A percentile compares a stretch with the other conserved stretches of the same genome.
phyloP scores from a whole-genome alignment of 192 early-diverging fungal species.

The Podila epigama region DNA sequence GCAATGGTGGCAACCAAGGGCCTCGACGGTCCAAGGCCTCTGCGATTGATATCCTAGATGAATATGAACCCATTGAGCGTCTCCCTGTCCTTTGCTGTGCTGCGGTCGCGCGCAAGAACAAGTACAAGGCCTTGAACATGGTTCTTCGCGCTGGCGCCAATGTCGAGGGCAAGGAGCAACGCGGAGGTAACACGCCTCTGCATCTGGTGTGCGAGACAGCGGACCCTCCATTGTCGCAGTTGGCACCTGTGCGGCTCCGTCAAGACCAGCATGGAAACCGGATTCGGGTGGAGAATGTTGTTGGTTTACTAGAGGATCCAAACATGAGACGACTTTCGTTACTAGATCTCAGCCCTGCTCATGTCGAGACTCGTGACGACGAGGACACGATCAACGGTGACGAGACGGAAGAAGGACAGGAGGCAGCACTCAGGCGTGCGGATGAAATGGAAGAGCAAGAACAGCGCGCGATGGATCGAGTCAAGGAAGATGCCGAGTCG shows the following conservation, averaged over 20 bases:
- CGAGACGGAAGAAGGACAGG: slow-evolving; percentile 21
- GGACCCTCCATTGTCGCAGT: slow-evolving; percentile 6
- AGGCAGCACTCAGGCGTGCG: slow-evolving; percentile 9
- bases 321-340: slow-evolving; percentile 22
- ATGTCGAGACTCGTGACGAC: not conserved
- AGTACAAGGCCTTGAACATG: slow-evolving; percentile 40
- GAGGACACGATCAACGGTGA: slow-evolving; percentile 17
- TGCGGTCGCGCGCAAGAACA: slow-evolving; percentile 43
- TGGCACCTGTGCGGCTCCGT: not conserved
- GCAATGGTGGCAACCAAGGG: not conserved
- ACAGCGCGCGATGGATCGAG: slow-evolving; percentile 23
- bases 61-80: slow-evolving; percentile 26
- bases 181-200: slow-evolving; percentile 34
- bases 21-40: not conserved
- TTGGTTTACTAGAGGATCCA: not conserved
- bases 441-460: slow-evolving; percentile 38
- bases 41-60: slow-evolving; percentile 13
- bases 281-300: not conserved
- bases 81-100: slow-evolving; percentile 42
- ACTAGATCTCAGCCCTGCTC: not conserved
- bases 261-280: slow-evolving; percentile 1
- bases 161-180: slow-evolving; percentile 32
- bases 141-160: slow-evolving; percentile 38
- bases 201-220: slow-evolving; percentile 44
- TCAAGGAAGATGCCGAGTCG: slow-evolving; percentile 27